These are phyloP conservation scores for Bertia moriformis DNA, from an alignment of 2,329 filamentous ascomycete species.

Conservation along the genomic window DNA sequence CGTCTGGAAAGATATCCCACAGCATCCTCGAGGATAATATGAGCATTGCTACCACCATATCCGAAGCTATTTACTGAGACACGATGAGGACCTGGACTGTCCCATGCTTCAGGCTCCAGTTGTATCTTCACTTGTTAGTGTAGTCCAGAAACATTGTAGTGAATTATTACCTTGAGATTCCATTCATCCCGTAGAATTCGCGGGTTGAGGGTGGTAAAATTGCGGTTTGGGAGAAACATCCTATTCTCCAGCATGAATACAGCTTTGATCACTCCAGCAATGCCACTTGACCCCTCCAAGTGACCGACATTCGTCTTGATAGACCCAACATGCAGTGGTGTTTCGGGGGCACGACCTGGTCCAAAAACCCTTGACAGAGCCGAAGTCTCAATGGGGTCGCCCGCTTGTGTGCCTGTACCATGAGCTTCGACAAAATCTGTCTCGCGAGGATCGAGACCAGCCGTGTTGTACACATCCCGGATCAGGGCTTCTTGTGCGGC, in stretches of 20 bases:
- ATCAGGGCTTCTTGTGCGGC: conserved; percentile 15
- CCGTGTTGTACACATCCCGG: conserved; percentile 11
- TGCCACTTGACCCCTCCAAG: conserved; percentile 12
- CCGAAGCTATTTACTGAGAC: conserved; percentile 18
- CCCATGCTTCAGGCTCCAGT: neutral
- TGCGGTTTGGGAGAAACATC: conserved; percentile 10
- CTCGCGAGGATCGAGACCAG: conserved; percentile 9
- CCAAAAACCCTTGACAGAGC: conserved; percentile 12
- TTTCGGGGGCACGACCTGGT: conserved; percentile 2
- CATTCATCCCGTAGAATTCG: conserved; percentile 7
- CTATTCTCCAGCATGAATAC: conserved; percentile 11
- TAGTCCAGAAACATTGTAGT: conserved; percentile 1
- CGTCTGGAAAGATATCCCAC: conserved; percentile 2
- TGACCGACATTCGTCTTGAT: conserved; percentile 18
- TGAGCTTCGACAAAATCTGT: conserved; percentile 21
- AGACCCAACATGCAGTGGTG: conserved; percentile 12
- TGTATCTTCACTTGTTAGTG: neutral
- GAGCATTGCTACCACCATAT: conserved; percentile 28
- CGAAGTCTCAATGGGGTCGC: conserved; percentile 19
- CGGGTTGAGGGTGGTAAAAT: conserved; percentile 4
- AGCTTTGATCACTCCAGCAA: conserved; percentile 14
- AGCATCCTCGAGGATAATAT: conserved; percentile 19
- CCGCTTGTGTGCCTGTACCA: conserved; percentile 21
- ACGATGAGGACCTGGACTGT: neutral
- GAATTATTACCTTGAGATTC: conserved; percentile 6